Percentiles rank a stretch among this genome's conserved stretches.
phyloP scores from a whole-genome alignment of 805 yeast species.

The Pichia phayaonensis region DNA sequence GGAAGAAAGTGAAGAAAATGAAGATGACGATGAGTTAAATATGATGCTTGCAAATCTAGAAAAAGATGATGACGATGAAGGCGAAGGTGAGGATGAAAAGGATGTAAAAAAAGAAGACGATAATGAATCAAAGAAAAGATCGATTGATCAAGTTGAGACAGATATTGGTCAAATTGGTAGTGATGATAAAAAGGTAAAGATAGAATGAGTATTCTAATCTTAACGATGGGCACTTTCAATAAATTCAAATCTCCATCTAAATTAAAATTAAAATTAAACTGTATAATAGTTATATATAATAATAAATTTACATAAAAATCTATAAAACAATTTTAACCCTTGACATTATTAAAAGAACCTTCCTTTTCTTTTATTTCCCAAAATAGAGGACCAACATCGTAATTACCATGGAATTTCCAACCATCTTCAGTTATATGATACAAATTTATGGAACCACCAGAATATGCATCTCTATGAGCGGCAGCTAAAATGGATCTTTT shows the following conservation, averaged over 20 bases:
- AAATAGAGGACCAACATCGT: conserved; percentile 82
- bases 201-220: background rate
- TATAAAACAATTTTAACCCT: conserved; percentile 26
- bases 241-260: background rate
- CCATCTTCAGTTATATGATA: conserved; percentile 91
- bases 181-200: background rate
- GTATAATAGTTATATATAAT: background rate
- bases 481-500: conserved; percentile 96
- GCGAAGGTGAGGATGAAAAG: background rate
- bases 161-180: background rate
- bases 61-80: background rate
- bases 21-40: background rate
- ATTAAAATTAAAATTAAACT: background rate
- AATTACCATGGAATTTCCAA: conserved; percentile 94
- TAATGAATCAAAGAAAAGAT: conserved; percentile 1
- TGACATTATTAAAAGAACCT: conserved; percentile 81
- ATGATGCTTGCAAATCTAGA: background rate
- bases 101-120: conserved; percentile 1
- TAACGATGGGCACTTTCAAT: too few relatives aligned
- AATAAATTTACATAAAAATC: background rate
- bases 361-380: conserved; percentile 89
- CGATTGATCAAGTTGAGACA: background rate
- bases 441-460: conserved; percentile 93
- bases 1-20: background rate
- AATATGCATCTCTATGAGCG: conserved; percentile 95